phyloP scores from a whole-genome alignment of 2,329 filamentous ascomycete genomes.

The Fusarium sp. region DNA sequence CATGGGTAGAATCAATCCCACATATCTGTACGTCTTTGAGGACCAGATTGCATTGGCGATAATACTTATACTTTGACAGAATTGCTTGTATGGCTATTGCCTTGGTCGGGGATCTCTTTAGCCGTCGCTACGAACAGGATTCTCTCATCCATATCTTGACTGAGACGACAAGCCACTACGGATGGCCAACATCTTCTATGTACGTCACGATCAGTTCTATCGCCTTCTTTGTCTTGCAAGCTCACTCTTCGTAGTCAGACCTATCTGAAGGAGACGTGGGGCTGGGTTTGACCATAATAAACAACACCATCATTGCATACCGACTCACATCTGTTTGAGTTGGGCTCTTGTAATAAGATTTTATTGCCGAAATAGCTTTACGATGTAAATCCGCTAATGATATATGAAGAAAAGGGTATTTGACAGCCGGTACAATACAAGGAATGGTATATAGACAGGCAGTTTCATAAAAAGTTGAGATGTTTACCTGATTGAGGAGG shows the following conservation, averaged over 20 bases:
- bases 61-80: constrained; percentile 2
- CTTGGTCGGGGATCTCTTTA: constrained; percentile 53
- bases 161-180: not conserved
- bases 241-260: not conserved
- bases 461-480: no score
- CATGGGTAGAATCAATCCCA: constrained; percentile 38
- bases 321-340: no score
- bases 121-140: not conserved
- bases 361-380: no score
- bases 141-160: not conserved
- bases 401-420: no score
- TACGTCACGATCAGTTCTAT: not conserved
- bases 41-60: no score
- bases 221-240: rapidly evolving
- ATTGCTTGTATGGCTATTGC: constrained; percentile 48
- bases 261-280: not conserved
- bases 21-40: constrained; percentile 46
- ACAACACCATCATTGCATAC: no score
- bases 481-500: no score
- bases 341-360: no score
- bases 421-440: no score
- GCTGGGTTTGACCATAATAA: not conserved
- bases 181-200: not conserved
- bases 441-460: no score
- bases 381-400: no score